Base-by-base conservation (phyloP, 176 grass and related monocot genomes). In the Tuctoria greenei region DNA sequence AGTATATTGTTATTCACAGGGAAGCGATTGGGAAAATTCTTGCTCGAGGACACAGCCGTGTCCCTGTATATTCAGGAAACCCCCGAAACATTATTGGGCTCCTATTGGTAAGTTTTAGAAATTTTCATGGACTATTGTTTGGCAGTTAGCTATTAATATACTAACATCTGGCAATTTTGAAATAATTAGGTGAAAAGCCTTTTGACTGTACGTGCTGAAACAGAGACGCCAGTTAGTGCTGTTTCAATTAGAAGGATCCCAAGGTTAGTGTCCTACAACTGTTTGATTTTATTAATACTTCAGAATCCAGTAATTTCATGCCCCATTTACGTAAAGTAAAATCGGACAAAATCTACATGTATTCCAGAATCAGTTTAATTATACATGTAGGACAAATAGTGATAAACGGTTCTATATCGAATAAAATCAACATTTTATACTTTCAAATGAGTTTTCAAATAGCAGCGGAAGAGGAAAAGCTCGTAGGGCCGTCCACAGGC, bases 1-100 rank as follows among this genome's bases (percentile, higher is more conserved):
- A 11, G 54, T 63, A 14, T 55, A 52, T 52, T 78, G 8, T 78
- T 81, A 35, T 88, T 81, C 67, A 34, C 55, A 99, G 96, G 96
- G 96, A 99, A 90, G 96, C 92, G 12, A 93, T 99, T 80, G 96
- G 96, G 10, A 99, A 99, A 90, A 99, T 99, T 90, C 89, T 99
- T 85, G 96, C 96, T 73, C 83, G 96, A 45, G 96, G 96, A 21
- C 96, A 99, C 61, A 99, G 96, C 59, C 96, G 96, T 63, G 96
- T 99, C 21, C 96, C 96, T 90, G 96, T 99, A 66, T 95, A 95
- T 78, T 95, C 87, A 7, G 92, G 96, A 76, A 95, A 86, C 60
- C 92, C 92, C 16, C 88, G 86, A 60, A 99, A 99, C 45, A 92
- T 99, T 73, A 99, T 99, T 65, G 96, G 96, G 18, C 96, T 99